A percentile compares a stretch with the other conserved stretches of the same genome.
These are phyloP conservation scores for Sclerotinia nivalis DNA, from an alignment of 2,329 filamentous ascomycete species.

Conservation along the genomic window DNA sequence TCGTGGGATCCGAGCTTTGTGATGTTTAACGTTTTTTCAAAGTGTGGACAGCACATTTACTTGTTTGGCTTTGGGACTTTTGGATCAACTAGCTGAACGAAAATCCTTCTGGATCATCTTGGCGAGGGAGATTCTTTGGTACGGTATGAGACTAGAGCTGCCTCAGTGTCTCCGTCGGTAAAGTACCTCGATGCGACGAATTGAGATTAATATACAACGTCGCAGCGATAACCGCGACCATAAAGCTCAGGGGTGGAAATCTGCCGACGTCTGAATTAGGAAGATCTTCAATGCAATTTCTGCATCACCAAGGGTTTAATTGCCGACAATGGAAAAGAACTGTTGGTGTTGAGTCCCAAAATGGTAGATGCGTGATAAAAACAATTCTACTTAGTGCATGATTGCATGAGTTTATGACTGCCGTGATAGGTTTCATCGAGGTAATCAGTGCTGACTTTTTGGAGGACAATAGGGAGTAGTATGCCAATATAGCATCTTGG, in stretches of 20 bases:
- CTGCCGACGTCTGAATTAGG: constrained; percentile 21
- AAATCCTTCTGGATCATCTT: constrained; percentile 17
- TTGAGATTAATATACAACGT: constrained; percentile 12
- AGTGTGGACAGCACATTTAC: not conserved
- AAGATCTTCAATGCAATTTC: constrained; percentile 24
- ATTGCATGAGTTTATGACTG: constrained; percentile 8
- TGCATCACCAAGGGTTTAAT: constrained; percentile 9
- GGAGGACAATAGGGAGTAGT: not conserved
- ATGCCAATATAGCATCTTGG: not conserved
- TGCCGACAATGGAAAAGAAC: constrained; percentile 18
- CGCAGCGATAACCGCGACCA: constrained; percentile 15
- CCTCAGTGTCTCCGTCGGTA: constrained; percentile 24
- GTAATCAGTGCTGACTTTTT: not conserved
- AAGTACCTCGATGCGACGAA: constrained; percentile 14
- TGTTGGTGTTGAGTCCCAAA: constrained; percentile 10
- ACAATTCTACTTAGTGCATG: constrained; percentile 12
- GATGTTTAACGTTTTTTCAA: constrained; percentile 1
- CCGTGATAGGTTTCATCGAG: constrained; percentile 13
- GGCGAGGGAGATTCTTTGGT: not conserved
- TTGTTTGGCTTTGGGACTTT: not conserved
- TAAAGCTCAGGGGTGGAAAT: constrained; percentile 4
- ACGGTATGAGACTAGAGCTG: constrained; percentile 6
- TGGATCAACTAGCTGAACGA: not conserved
- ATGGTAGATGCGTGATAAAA: constrained; percentile 9
- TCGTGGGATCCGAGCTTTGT: not conserved